Evolutionary conservation across 2,329 filamentous ascomycete genomes (phyloP), one percentile per base, ranked within the genome.

Genomic region (Ophiocordyceps unilateralis): DNA sequence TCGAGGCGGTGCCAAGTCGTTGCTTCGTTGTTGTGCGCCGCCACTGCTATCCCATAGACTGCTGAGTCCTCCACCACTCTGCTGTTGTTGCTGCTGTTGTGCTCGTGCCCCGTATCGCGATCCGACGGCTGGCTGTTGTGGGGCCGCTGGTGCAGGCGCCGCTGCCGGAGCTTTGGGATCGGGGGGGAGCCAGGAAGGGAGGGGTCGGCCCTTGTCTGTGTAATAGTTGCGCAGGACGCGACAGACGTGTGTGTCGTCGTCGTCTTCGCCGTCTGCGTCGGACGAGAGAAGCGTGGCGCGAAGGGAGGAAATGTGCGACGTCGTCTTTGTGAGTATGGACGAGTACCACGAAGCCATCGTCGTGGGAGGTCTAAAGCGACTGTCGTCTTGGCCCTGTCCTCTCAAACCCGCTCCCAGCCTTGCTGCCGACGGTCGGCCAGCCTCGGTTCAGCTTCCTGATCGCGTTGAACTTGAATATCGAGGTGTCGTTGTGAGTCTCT

Each of bases 211-310:
- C 57, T 93, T 91, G 60, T 96, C 88, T 42, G 70, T 76, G 69
- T 98, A 96, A 71, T 96, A 94, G 53, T 78, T 81, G 54, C 91
- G 83, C 22, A 98, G 76, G 30, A 93, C 87, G 54, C 91, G 84
- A 63, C 85, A 93, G 55, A 96, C 83, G 66, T 96, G 87, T 3
- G 87, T 93, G 65, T 93, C 86, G 65, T 96, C 88, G 63, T 93
- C 74, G 48, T 77, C 81, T 56, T 83, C 78, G 61, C 80, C 79
- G 60, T 81, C 78, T 51, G 70, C 67, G 50, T 82, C 78, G 57
- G 69, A 67, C 50, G 71, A 65, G 43, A 83, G 75, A 49, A 88
- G 76, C 47, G 85, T 77, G 47, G 80, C 80, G 53, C 75, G 74
- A 43, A 79, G 70, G 51, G 75, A 72, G 50, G 72, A 75, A 57